Percentiles rank a stretch among this genome's conserved stretches.
These are phyloP conservation scores for Metarhizium album DNA, from an alignment of 2,329 filamentous ascomycete genomes.

Conservation along the genomic window DNA sequence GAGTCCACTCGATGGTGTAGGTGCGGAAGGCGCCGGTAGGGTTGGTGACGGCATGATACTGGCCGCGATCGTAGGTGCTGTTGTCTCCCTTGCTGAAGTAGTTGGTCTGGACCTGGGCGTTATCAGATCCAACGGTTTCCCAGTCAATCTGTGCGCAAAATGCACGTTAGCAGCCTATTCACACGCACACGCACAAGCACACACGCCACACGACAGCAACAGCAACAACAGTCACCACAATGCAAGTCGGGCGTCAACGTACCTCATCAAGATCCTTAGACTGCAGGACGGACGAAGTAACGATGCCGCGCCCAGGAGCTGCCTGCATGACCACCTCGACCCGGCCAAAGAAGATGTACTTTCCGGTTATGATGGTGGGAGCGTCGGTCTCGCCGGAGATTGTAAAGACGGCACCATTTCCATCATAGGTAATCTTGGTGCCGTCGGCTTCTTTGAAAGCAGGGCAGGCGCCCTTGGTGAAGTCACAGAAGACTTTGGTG, in stretches of 20 bases:
- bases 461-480: slow-evolving; percentile 59
- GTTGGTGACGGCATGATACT: slow-evolving; percentile 44
- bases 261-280: slow-evolving; percentile 69
- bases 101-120: slow-evolving; percentile 66
- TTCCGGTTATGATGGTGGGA: slow-evolving; percentile 63
- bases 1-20: slow-evolving; percentile 59
- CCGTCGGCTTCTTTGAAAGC: slow-evolving; percentile 36
- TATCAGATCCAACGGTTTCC: slow-evolving; percentile 66
- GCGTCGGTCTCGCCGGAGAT: slow-evolving; percentile 58
- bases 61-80: slow-evolving; percentile 57
- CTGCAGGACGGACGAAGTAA: slow-evolving; percentile 82
- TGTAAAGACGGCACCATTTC: slow-evolving; percentile 44
- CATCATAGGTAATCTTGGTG: slow-evolving; percentile 37
- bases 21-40: slow-evolving; percentile 46
- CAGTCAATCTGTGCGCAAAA: slow-evolving; percentile 53
- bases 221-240: no score
- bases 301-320: slow-evolving; percentile 71
- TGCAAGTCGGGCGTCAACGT: background rate
- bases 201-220: no score
- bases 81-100: slow-evolving; percentile 71
- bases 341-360: slow-evolving; percentile 96
- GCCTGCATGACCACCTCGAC: slow-evolving; percentile 71
- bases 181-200: no score
- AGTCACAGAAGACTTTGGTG: slow-evolving; percentile 52
- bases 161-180: background rate